phyloP scores from a whole-genome alignment of 2,329 filamentous ascomycete species.

The Arachnomyces sp. region DNA sequence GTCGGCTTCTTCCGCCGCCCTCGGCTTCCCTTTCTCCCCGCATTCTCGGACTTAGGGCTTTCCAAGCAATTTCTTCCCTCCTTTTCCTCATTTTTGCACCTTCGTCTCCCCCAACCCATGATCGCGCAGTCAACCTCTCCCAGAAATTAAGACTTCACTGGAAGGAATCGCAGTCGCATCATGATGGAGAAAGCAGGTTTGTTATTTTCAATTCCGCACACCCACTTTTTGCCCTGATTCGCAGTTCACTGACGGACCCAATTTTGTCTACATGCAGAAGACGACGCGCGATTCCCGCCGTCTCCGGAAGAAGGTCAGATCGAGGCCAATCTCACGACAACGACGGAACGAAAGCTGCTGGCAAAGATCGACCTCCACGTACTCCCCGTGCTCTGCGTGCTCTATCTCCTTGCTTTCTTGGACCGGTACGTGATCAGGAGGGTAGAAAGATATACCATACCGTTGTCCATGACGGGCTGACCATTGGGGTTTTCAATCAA shows the following conservation, averaged over 20 bases:
- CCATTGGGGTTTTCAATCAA: slow-evolving; percentile 6
- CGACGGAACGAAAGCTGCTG: slow-evolving; percentile 56
- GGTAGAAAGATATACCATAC: background rate
- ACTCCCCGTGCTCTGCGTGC: slow-evolving; percentile 63
- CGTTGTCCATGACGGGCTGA: slow-evolving; percentile 9
- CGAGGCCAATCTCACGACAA: slow-evolving; percentile 21
- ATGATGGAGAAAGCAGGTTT: slow-evolving; percentile 1
- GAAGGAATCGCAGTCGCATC: background rate
- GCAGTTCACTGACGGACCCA: too few relatives aligned
- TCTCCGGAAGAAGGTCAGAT: background rate
- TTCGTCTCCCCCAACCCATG: background rate
- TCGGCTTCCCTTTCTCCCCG: too few relatives aligned
- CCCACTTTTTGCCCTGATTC: too few relatives aligned
- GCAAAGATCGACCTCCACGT: slow-evolving; percentile 64
- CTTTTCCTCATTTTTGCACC: too few relatives aligned
- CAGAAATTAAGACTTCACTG: too few relatives aligned
- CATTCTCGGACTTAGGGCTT: background rate
- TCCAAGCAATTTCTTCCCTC: slow-evolving; percentile 2
- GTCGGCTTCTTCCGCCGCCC: too few relatives aligned
- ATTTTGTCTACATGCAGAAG: too few relatives aligned
- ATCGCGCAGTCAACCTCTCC: too few relatives aligned
- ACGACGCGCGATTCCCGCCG: too few relatives aligned
- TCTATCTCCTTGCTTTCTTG: slow-evolving; percentile 65
- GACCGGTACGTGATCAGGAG: slow-evolving; percentile 34
- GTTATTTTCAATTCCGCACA: background rate